Evolutionary conservation across 768 basidiomycete species (phyloP), one percentile per base, ranked within the genome.

Genomic region (Pilatotrama ljubarskyi): DNA sequence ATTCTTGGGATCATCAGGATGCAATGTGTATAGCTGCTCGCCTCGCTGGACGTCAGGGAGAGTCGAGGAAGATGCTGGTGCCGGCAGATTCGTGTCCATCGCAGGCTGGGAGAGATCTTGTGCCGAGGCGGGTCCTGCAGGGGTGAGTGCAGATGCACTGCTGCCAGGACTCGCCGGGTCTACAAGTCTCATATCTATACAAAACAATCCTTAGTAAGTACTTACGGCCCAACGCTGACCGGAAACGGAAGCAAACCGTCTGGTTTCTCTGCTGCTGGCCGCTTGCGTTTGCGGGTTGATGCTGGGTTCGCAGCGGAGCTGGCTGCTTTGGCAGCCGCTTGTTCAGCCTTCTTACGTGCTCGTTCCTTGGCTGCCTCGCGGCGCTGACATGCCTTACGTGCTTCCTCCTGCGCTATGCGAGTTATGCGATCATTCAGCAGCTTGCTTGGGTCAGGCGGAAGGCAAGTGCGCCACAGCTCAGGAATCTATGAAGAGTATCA

Each of bases 1-100:
- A 38, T 46, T 9, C 3, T 63, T 41, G 2, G 64, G 37, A 24
- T 53, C 51, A 15, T 53, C 37, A 10, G 51, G 51, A 26, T 53
- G 51, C 15, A 53, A 7, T 2, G 15, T 25, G 38, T 40, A 53
- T 5, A 25, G 8, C 38, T 36, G 32, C 8, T 51, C 35, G 18
- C 17, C 42, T n/a, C 42, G 42, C n/a, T 40, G 5, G 18, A 20
- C n/a, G 15, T 9, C 22, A 9, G 40, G 10, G 5, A 20, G n/a
- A n/a, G 42, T 17, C 18, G 42, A 9, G 9, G 9, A 15, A 9
- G n/a, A 5, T 18, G 42, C 18, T 17, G 8, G 2, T 10, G 42
- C 9, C 9, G 42, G 6, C 5, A 18, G 17, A 4, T 17, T 4
- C 14, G n/a, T 4, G 18, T 9, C 8, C 2, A 43, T 20, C 9